Evolutionary conservation across 2,329 filamentous ascomycete genomes (phyloP).

Genomic region (Xylariaceae sp.): DNA sequence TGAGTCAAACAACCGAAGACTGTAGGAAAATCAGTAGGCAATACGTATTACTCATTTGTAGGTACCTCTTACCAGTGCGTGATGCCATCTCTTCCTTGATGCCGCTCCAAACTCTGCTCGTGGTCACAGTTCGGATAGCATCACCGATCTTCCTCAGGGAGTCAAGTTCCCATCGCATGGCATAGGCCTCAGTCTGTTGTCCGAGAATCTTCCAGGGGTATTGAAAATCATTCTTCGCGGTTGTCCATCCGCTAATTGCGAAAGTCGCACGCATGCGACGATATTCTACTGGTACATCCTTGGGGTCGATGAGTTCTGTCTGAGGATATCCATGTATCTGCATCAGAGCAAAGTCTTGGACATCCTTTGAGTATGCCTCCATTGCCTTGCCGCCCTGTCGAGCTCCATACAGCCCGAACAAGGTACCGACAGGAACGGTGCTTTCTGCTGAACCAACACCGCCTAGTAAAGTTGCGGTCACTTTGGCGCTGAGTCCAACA

Average conservation of each 20-base stretch:
- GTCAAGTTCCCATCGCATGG: constrained; percentile 77
- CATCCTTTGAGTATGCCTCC: constrained; percentile 79
- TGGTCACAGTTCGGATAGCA: constrained; percentile 72
- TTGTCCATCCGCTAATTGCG: constrained; percentile 78
- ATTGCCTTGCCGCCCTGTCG: constrained; percentile 82
- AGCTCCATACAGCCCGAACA: constrained; percentile 89
- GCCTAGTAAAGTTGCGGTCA: constrained; percentile 75
- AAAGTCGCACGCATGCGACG: constrained; percentile 77
- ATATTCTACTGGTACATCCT: constrained; percentile 50
- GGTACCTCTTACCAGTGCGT: constrained; percentile 43
- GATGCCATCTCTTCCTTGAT: constrained; percentile 52
- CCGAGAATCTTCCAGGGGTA: constrained; percentile 77
- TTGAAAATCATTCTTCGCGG: constrained; percentile 65
- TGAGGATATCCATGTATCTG: constrained; percentile 57
- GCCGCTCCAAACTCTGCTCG: constrained; percentile 73
- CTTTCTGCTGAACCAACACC: constrained; percentile 76
- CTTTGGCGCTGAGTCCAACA: constrained; percentile 67
- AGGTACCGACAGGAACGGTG: constrained; percentile 70
- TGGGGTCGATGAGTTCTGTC: constrained; percentile 44
- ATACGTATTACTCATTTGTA: neutral
- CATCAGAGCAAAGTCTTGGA: constrained; percentile 84
- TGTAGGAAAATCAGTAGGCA: constrained; percentile 26
- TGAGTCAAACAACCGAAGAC: constrained; percentile 55
- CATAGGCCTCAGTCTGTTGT: constrained; percentile 71
- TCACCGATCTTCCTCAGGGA: constrained; percentile 73